Base-by-base conservation (phyloP, 2,329 filamentous ascomycete species). In the Microsporum canis region DNA sequence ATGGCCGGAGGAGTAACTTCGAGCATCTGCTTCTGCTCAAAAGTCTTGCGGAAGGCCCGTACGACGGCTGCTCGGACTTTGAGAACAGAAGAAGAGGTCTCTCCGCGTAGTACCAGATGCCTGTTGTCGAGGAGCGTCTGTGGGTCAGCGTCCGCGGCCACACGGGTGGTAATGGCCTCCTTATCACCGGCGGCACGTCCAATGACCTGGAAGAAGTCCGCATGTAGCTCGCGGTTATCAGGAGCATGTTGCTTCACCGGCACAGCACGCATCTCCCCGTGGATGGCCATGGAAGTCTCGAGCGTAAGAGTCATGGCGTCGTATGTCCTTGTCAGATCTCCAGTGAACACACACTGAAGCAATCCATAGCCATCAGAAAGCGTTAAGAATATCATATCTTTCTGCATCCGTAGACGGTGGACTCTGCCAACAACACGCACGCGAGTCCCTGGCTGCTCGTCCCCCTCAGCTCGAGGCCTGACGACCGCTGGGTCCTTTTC, bases 1-100 rank as follows among this genome's bases (percentile, higher is more conserved):
- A 95, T 86, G 36, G 90, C 90, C 1, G 91, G 91, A 10, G 91
- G 91, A 57, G 86, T 88, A 65, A 96, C 91, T 77, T 96, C 91
- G 70, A 87, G 82, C 73, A 92, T 82, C 65, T 85, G 82, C 68
- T 87, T 77, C 72, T 94, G 88, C 70, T 88, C 84, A 79, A 90
- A 96, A 41, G 85, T 82, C 70, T 84, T 80, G 73, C 86, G 82
- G 79, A 96, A 96, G 10, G 91, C 89, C 66, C 82, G 84, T 73
- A 95, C 85, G 60, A 92, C 84, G 29, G 87, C 84, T 62, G 89
- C 87, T 63, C 91, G 88, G 64, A 96, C 86, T 74, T 91, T 88
- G 83, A 96, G 88, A 66, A 96, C 84, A 10, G 88, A 83, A n/a
- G 88, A 89, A 3, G 89, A 85, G 63, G 82, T 87, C 74, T 96